Conservation (phyloP, 2,329 filamentous ascomycete species). For the Alternaria triticimaculans region DNA sequence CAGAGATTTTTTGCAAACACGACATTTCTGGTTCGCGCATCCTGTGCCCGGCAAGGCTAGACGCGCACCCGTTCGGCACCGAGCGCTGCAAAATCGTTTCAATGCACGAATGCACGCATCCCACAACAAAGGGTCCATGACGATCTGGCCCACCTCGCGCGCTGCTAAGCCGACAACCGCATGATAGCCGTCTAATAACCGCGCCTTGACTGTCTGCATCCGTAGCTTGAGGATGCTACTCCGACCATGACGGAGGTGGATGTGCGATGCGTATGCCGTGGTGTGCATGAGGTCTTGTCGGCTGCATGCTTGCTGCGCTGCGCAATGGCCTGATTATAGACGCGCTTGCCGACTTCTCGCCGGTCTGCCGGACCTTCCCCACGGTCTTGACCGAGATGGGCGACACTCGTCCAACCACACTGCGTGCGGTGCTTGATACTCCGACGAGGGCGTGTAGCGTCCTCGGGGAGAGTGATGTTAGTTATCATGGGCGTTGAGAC, state of each 20-base stretch:
- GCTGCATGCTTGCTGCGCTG: slow-evolving; percentile 1
- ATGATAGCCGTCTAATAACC: slow-evolving; percentile 2
- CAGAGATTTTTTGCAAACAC: not conserved
- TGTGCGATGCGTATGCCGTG: not conserved
- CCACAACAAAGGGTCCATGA: not conserved
- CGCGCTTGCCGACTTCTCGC: slow-evolving; percentile 15
- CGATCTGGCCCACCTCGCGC: slow-evolving; percentile 5
- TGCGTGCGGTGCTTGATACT: slow-evolving; percentile 28
- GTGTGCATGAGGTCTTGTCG: not conserved
- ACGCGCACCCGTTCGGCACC: slow-evolving; percentile 7
- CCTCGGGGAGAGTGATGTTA: not conserved
- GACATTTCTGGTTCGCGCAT: not conserved
- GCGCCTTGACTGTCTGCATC: not conserved
- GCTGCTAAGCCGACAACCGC: slow-evolving; percentile 2
- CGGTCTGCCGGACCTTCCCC: slow-evolving; percentile 3
- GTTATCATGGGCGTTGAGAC: slow-evolving; percentile 2
- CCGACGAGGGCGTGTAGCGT: slow-evolving; percentile 17
- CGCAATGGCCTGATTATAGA: slow-evolving; percentile 9
- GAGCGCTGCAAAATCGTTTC: not conserved
- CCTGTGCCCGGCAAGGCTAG: not conserved
- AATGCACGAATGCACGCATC: not conserved
- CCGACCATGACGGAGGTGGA: slow-evolving; percentile 7
- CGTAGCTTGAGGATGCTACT: not conserved
- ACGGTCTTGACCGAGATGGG: slow-evolving; percentile 7
- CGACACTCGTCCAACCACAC: slow-evolving; percentile 8